phyloP scores from a whole-genome alignment of 192 early-diverging fungal species.

The Gryganskiella cystojenkinii region DNA sequence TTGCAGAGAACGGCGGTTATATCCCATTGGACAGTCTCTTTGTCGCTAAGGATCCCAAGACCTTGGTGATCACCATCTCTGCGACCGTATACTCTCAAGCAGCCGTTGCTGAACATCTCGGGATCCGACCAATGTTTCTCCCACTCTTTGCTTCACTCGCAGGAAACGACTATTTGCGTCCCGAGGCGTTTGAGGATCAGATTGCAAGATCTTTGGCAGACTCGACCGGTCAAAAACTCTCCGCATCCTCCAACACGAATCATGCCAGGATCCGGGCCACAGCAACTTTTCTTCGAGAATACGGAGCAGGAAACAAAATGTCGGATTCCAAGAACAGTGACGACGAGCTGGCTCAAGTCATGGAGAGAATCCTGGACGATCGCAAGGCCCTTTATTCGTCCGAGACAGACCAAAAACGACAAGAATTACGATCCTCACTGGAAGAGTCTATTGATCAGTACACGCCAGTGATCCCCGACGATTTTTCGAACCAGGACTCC shows the following conservation, averaged over 20 bases:
- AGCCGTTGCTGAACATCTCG: constrained; percentile 44
- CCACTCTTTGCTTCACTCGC: constrained; percentile 61
- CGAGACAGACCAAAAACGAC: constrained; percentile 14
- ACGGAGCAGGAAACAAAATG: constrained; percentile 17
- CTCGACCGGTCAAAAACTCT: constrained; percentile 22
- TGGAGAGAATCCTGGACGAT: constrained; percentile 33
- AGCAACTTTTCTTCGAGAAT: constrained; percentile 29
- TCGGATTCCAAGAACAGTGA: neutral
- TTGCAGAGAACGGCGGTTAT: constrained; percentile 50
- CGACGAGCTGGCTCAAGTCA: neutral
- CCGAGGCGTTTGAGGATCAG: constrained; percentile 44
- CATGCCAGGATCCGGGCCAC: constrained; percentile 37
- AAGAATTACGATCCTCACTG: constrained; percentile 25
- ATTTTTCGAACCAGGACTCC: constrained; percentile 11
- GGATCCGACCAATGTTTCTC: constrained; percentile 36
- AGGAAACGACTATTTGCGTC: constrained; percentile 61
- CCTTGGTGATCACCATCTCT: constrained; percentile 12
- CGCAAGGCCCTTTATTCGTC: constrained; percentile 14
- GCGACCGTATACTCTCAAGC: constrained; percentile 55
- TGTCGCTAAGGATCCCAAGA: constrained; percentile 16
- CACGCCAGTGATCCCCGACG: constrained; percentile 6
- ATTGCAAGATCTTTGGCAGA: constrained; percentile 17
- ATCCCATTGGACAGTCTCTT: constrained; percentile 58
- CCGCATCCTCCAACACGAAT: constrained; percentile 17
- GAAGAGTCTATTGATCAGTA: constrained; percentile 46